Conservation (phyloP, 1,139 yeast species). For the Yamadazyma blattariae region DNA sequence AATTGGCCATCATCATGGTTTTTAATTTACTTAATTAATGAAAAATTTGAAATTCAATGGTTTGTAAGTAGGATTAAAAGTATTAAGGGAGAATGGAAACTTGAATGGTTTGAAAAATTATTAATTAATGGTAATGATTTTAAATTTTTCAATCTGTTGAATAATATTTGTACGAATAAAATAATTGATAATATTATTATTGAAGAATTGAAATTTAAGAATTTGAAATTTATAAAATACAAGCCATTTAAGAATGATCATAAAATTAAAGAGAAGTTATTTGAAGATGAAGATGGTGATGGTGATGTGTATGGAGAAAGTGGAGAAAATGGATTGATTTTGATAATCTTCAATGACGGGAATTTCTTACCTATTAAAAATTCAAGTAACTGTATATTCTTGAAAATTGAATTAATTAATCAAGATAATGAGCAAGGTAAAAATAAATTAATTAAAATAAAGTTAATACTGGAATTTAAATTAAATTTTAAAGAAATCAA, state of each 20-base stretch:
- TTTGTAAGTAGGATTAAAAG: slow-evolving; percentile 66
- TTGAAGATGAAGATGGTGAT: too few species aligned
- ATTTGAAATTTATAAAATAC: slow-evolving; percentile 26
- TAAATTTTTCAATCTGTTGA: slow-evolving; percentile 43
- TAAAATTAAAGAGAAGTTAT: neutral
- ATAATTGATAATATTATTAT: slow-evolving; percentile 63
- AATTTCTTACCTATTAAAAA: slow-evolving; percentile 33
- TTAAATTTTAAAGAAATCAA: slow-evolving; percentile 1
- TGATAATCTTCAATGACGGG: slow-evolving; percentile 33
- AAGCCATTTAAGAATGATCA: neutral
- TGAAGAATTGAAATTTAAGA: slow-evolving; percentile 51
- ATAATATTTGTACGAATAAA: slow-evolving; percentile 54
- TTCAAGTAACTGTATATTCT: slow-evolving; percentile 35
- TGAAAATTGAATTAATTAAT: slow-evolving; percentile 28
- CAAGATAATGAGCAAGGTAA: slow-evolving; percentile 5
- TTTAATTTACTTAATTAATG: slow-evolving; percentile 45
- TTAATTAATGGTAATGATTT: slow-evolving; percentile 32
- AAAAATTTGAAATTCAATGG: slow-evolving; percentile 50
- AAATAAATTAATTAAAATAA: slow-evolving; percentile 10
- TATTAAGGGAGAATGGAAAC: slow-evolving; percentile 60
- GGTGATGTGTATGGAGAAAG: neutral
- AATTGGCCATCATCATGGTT: slow-evolving; percentile 79
- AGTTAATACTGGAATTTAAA: slow-evolving; percentile 12
- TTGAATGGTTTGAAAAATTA: slow-evolving; percentile 42
- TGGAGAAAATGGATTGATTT: slow-evolving; percentile 23